A percentile compares a stretch with the other conserved stretches of the same genome.
Conservation (phyloP, 257 asterid species). For the Prunella vulgaris region DNA sequence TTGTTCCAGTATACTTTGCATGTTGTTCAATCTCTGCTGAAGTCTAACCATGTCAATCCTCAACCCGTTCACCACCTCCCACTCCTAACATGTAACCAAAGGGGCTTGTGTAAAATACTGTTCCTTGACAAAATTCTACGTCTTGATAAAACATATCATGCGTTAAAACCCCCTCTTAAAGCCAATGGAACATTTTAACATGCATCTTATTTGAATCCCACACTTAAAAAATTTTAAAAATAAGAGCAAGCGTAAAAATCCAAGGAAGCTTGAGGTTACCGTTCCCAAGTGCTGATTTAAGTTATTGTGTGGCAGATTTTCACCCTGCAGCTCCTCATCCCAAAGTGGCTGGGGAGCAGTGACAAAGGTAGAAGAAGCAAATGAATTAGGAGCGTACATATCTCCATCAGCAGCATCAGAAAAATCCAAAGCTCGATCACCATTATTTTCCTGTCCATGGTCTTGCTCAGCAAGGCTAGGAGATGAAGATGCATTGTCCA, state of each 20-base stretch:
- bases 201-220: background rate
- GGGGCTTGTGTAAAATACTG: background rate
- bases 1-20: conserved; percentile 85
- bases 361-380: conserved; percentile 33
- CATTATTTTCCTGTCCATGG: conserved; percentile 33
- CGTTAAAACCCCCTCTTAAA: background rate
- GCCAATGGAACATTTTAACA: background rate
- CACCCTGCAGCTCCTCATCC: conserved; percentile 44
- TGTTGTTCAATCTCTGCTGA: conserved; percentile 68
- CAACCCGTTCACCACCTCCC: conserved; percentile 68
- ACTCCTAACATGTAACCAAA: conserved; percentile 46
- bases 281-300: conserved; percentile 47
- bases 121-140: background rate
- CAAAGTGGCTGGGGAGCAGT: conserved; percentile 45
- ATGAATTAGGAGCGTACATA: conserved; percentile 30
- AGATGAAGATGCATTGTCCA: conserved; percentile 45
- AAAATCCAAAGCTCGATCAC: conserved; percentile 30
- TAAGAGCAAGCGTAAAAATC: background rate
- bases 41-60: conserved; percentile 76
- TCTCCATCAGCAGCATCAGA: conserved; percentile 33
- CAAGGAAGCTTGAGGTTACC: conserved; percentile 32
- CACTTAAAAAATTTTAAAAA: background rate
- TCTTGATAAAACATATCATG: background rate
- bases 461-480: conserved; percentile 42
- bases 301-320: conserved; percentile 35